Conservation (phyloP, 2,329 filamentous ascomycete species). For the Colletotrichum sojae region DNA sequence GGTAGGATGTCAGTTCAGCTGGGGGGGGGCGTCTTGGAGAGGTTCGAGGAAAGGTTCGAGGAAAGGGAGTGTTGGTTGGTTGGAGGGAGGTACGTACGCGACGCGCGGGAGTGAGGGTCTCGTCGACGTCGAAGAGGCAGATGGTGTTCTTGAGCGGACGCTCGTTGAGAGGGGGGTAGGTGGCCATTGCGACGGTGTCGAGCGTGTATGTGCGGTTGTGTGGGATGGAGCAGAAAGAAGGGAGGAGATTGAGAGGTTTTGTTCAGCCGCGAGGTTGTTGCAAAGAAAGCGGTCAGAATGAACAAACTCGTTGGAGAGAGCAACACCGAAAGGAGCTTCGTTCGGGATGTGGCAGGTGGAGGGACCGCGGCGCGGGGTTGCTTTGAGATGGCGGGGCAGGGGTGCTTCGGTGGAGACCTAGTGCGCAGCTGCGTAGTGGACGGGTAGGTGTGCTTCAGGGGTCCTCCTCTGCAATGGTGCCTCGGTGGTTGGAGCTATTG, state of each 20-base stretch:
- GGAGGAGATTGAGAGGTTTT: background rate
- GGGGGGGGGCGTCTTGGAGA: slow-evolving; percentile 1
- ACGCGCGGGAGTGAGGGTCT: slow-evolving; percentile 87
- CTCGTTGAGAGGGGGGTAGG: slow-evolving; percentile 82
- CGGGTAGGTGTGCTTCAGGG: slow-evolving; percentile 14
- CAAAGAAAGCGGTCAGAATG: slow-evolving; percentile 9
- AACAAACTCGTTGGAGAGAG: background rate
- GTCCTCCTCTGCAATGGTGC: slow-evolving; percentile 16
- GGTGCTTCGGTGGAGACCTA: background rate
- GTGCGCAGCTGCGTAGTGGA: too few species aligned
- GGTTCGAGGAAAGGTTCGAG: background rate
- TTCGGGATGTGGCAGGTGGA: slow-evolving; percentile 33
- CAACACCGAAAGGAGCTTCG: slow-evolving; percentile 21
- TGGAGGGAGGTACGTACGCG: slow-evolving; percentile 65
- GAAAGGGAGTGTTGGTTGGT: too few species aligned
- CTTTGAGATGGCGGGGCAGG: slow-evolving; percentile 39
- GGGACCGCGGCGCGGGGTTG: slow-evolving; percentile 31
- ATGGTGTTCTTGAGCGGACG: slow-evolving; percentile 94
- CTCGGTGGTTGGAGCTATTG: background rate
- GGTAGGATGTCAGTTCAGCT: slow-evolving; percentile 41
- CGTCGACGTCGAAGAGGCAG: slow-evolving; percentile 96
- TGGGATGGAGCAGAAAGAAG: too few species aligned
- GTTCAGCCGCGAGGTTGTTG: background rate
- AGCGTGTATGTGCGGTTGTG: background rate
- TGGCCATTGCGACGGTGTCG: slow-evolving; percentile 30